Evolutionary conservation across 495 filamentous ascomycete species (phyloP), one percentile per base, ranked within the genome.

Genomic region (Elasticomyces elasticus): DNA sequence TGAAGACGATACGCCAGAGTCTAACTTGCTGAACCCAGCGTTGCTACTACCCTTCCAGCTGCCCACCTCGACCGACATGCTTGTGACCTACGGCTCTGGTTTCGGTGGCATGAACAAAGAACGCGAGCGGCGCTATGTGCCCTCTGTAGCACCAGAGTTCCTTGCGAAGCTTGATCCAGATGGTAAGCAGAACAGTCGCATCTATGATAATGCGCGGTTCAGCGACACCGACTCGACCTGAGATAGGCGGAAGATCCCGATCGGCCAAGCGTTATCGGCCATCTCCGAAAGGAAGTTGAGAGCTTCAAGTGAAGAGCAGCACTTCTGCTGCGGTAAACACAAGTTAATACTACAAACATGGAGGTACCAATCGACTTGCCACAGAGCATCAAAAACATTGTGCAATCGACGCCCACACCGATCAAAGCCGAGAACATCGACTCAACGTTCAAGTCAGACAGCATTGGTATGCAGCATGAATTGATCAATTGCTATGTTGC

Each of bases 41-140:
- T 73, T 94, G 35, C 95, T 95, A 79, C 78, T 99, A 24, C 94
- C 94, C 0, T 99, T 99, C 66, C 83, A 83, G 28, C 74, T 99
- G 20, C 92, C 92, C 0, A 95, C 92, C 5, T 94, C 89, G 54
- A 95, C 91, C 15, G 92, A 97, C 66, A 97, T 99, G 92, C 75
- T 95, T 56, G 77, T 99, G 33, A 89, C 80, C 59, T 99, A 92
- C 62, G 92, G 92, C 9, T 91, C 94, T 25, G 92, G 92, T 12
- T 88, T 95, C 59, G 92, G 92, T 3, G 92, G 92, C 0, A 75
- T 90, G 25, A 95, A 99, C 67, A 77, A 83, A 49, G 92, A 99
- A 66, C 76, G 89, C 41, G 92, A 92, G 65, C 76, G 87, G 52
- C 95, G 94, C 69, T 99, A 96, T 63, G 90, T 94, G n/a, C 92